Evolutionary conservation across 331 rosid genomes (phyloP).

Genomic region (Saraca asoca): DNA sequence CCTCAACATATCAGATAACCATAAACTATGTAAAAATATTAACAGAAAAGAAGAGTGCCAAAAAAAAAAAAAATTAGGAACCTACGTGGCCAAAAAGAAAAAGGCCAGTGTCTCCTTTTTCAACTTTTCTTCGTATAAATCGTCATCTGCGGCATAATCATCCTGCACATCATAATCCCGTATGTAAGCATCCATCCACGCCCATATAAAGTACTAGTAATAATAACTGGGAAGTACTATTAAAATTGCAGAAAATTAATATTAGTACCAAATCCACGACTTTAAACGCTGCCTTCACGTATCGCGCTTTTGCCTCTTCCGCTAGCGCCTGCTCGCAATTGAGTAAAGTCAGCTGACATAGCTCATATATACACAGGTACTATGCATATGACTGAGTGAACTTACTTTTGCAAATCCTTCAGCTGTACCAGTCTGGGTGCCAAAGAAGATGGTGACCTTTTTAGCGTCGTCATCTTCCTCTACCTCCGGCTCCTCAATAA

Average conservation of each 20-base stretch:
- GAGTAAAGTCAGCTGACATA: constrained; percentile 17
- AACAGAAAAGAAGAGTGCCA: background rate
- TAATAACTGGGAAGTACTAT: background rate
- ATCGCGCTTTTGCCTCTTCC: constrained; percentile 89
- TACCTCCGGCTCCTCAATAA: constrained; percentile 47
- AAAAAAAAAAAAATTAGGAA: constrained; percentile 2
- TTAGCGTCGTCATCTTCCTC: constrained; percentile 77
- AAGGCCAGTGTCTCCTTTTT: constrained; percentile 64
- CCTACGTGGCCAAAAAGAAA: constrained; percentile 98
- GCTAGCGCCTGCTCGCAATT: constrained; percentile 63
- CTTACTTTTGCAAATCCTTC: constrained; percentile 96
- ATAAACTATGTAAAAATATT: background rate
- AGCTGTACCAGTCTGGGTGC: constrained; percentile 97
- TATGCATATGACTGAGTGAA: background rate
- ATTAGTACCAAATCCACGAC: constrained; percentile 81
- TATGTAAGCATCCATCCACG: constrained; percentile 1
- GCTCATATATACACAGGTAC: background rate
- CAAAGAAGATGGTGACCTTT: constrained; percentile 86
- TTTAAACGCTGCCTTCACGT: constrained; percentile 75
- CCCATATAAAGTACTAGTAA: background rate
- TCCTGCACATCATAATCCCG: constrained; percentile 49
- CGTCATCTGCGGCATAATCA: constrained; percentile 82
- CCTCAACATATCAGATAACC: constrained; percentile 30
- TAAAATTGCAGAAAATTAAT: constrained; percentile 23
- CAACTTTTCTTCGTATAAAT: constrained; percentile 72